Evolutionary conservation across 176 grass and related monocot species (phyloP).

Genomic region (Tillandsia fasciculata): DNA sequence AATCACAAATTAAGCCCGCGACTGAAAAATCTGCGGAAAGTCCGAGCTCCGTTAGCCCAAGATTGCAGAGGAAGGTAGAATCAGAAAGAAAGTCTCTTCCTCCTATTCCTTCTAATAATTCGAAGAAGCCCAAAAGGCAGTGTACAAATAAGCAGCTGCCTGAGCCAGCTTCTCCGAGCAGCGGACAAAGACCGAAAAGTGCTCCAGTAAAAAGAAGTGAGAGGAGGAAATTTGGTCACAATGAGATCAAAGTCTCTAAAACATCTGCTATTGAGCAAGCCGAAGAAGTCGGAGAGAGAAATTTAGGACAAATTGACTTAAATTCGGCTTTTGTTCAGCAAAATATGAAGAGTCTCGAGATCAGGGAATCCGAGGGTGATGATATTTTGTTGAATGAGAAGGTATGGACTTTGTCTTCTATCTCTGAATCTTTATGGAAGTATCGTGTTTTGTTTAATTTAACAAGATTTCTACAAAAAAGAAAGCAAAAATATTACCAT

Average conservation of each 20-base stretch:
- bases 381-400: conserved; percentile 25
- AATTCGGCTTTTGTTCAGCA: conserved; percentile 29
- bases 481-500: neutral
- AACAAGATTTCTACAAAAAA: neutral
- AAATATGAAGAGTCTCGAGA: conserved; percentile 9
- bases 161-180: conserved; percentile 61
- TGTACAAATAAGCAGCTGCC: conserved; percentile 31
- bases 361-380: neutral
- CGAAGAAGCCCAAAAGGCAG: conserved; percentile 3
- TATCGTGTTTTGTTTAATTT: neutral
- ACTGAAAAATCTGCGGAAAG: conserved; percentile 37
- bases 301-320: neutral
- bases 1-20: too few species aligned
- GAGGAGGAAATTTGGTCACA: conserved; percentile 3
- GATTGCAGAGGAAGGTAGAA: conserved; percentile 49
- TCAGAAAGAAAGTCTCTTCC: conserved; percentile 45
- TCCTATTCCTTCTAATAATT: conserved; percentile 34
- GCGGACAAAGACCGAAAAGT: conserved; percentile 42
- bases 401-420: conserved; percentile 27
- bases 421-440: neutral
- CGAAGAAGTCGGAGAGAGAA: conserved; percentile 28
- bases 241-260: conserved; percentile 26
- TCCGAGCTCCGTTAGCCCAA: conserved; percentile 47
- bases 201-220: conserved; percentile 26
- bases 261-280: conserved; percentile 24